Conservation (phyloP, 2,329 filamentous ascomycete species). For the Cryphonectria carpinicola region DNA sequence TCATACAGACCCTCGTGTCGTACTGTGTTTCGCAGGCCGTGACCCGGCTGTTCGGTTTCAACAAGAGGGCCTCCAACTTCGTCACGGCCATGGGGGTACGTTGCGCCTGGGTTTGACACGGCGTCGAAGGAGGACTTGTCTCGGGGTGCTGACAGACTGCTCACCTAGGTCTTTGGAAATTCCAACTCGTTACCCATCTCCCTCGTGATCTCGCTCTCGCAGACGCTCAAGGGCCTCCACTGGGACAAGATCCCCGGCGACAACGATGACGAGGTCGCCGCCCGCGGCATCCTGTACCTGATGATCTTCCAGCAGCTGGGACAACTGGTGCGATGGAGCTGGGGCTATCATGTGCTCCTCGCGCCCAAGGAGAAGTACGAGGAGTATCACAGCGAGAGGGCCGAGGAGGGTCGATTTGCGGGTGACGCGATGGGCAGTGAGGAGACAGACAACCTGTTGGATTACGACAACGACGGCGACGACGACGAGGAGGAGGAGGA, state of each 20-base stretch:
- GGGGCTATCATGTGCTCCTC: slow-evolving; percentile 95
- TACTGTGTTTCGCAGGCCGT: slow-evolving; percentile 75
- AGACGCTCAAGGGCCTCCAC: slow-evolving; percentile 88
- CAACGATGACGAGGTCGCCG: slow-evolving; percentile 92
- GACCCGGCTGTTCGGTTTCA: slow-evolving; percentile 77
- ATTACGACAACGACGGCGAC: slow-evolving; percentile 50
- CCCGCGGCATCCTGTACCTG: slow-evolving; percentile 91
- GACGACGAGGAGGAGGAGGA: slow-evolving; percentile 42
- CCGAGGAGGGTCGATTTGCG: slow-evolving; percentile 65
- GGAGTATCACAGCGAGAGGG: slow-evolving; percentile 60
- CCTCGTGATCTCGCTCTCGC: slow-evolving; percentile 88
- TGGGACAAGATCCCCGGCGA: slow-evolving; percentile 92
- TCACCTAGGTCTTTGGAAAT: slow-evolving; percentile 80
- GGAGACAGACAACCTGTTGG: slow-evolving; percentile 51
- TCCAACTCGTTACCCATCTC: slow-evolving; percentile 98
- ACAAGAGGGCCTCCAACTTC: slow-evolving; percentile 87
- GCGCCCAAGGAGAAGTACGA: slow-evolving; percentile 77
- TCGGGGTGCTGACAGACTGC: slow-evolving; percentile 21
- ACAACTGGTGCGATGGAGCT: slow-evolving; percentile 94
- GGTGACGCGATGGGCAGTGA: slow-evolving; percentile 47
- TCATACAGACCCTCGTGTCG: slow-evolving; percentile 85
- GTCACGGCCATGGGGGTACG: slow-evolving; percentile 85
- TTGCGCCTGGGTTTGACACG: neutral
- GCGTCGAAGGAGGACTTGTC: neutral
- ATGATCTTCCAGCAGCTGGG: slow-evolving; percentile 98